Percentiles rank a stretch among this genome's conserved stretches.
phyloP scores from a whole-genome alignment of 129 eudicot species.

The Artemisia tridentata region DNA sequence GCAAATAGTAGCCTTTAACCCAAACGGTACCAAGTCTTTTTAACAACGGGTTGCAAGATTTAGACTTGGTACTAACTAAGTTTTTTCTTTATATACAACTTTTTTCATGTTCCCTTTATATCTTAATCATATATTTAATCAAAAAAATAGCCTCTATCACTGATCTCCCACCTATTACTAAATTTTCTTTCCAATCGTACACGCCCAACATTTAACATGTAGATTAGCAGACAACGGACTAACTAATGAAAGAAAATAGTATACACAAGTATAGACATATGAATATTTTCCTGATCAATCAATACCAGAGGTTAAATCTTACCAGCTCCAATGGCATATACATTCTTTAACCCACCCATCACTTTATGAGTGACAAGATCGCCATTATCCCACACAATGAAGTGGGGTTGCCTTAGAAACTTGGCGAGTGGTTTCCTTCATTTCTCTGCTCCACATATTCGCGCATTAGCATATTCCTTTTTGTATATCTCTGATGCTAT shows the following conservation, averaged over 20 bases:
- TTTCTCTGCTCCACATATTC: conserved; percentile 92
- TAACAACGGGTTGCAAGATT: not conserved
- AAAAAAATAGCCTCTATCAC: conserved; percentile 4
- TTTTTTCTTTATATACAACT: not conserved
- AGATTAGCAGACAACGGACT: not conserved
- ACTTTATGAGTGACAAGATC: conserved; percentile 98
- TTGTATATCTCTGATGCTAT: conserved; percentile 96
- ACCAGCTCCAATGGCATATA: conserved; percentile 99
- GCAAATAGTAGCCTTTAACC: not conserved
- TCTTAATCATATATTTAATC: conserved; percentile 7
- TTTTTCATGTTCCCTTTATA: not conserved
- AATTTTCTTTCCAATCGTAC: not conserved
- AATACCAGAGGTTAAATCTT: conserved; percentile 20
- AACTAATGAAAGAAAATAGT: not conserved
- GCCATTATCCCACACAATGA: conserved; percentile 96
- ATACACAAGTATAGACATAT: not conserved
- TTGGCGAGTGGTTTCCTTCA: conserved; percentile 94
- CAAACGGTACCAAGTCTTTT: not conserved
- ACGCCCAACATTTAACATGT: not conserved
- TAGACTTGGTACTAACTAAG: not conserved
- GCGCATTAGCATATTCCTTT: conserved; percentile 95
- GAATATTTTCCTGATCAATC: not conserved
- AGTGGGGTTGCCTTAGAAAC: conserved; percentile 95
- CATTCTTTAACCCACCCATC: conserved; percentile 97
- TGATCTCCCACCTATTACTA: not conserved